These are phyloP conservation scores for Monosporascus sp. DNA, from an alignment of 2,329 filamentous ascomycete genomes.

Conservation along the genomic window DNA sequence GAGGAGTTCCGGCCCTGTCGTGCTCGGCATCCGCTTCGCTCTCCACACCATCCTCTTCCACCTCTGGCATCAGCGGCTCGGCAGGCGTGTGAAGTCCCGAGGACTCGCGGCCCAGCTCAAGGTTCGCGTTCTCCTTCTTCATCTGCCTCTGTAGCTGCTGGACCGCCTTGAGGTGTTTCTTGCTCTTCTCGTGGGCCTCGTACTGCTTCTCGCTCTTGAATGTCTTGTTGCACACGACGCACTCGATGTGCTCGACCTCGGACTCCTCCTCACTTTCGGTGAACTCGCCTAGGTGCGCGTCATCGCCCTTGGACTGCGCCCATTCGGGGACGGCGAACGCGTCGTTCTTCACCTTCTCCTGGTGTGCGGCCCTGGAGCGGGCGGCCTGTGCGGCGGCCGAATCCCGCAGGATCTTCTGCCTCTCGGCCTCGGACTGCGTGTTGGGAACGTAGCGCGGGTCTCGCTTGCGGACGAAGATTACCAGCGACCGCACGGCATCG, in stretches of 20 bases:
- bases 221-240: constrained; percentile 68
- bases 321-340: constrained; percentile 66
- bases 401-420: constrained; percentile 71
- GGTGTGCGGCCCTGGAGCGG: constrained; percentile 73
- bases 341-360: constrained; percentile 59
- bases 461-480: constrained; percentile 84
- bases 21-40: constrained; percentile 1
- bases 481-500: constrained; percentile 79
- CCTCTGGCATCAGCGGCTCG: constrained; percentile 1
- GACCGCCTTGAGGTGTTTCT: constrained; percentile 87
- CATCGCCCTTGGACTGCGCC: constrained; percentile 58
- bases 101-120: constrained; percentile 39
- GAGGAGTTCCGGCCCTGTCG: not conserved
- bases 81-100: not conserved
- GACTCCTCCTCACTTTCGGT: constrained; percentile 51
- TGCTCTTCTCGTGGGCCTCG: constrained; percentile 89
- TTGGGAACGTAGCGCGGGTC: constrained; percentile 81
- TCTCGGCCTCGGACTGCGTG: constrained; percentile 70
- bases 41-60: constrained; percentile 2
- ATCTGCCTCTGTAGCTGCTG: constrained; percentile 77
- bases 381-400: constrained; percentile 81
- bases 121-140: constrained; percentile 67
- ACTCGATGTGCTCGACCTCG: constrained; percentile 61
- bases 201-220: constrained; percentile 94
- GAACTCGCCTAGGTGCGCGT: constrained; percentile 49